A percentile compares a stretch with the other conserved stretches of the same genome.
phyloP scores from a whole-genome alignment of 148 eudicot genomes.

The Fagopyrum tataricum region DNA sequence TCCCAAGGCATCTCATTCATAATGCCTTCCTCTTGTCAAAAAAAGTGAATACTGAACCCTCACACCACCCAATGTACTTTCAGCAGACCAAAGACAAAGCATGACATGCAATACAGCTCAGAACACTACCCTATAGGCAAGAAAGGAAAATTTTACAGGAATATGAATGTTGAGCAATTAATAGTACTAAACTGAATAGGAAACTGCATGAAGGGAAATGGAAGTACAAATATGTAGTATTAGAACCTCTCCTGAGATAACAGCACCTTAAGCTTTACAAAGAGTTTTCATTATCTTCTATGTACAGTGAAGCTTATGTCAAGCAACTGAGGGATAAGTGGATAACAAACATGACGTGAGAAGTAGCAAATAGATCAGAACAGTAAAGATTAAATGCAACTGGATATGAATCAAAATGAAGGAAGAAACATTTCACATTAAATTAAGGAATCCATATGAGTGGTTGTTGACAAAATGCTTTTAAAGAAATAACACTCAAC shows the following conservation, averaged over 20 bases:
- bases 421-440: background rate
- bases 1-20: conserved; percentile 6
- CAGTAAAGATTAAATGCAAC: background rate
- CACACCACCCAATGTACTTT: conserved; percentile 4
- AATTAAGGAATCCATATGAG: background rate
- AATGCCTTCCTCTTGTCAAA: conserved; percentile 11
- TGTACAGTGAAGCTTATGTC: background rate
- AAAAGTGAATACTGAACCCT: conserved; percentile 7
- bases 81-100: background rate
- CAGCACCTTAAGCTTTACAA: background rate
- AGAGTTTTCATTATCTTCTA: background rate
- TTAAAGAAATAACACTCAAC: background rate
- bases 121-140: background rate
- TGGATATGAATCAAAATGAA: background rate
- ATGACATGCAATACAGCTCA: conserved; percentile 6
- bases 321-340: background rate
- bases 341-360: background rate
- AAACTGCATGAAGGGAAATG: background rate
- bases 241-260: background rate
- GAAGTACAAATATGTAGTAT: background rate
- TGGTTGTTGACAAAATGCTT: background rate
- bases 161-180: background rate
- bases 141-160: background rate
- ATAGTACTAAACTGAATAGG: background rate
- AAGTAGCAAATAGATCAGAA: background rate